phyloP scores from a whole-genome alignment of 495 filamentous ascomycete species.

The Penicillium cosmopolitanum region DNA sequence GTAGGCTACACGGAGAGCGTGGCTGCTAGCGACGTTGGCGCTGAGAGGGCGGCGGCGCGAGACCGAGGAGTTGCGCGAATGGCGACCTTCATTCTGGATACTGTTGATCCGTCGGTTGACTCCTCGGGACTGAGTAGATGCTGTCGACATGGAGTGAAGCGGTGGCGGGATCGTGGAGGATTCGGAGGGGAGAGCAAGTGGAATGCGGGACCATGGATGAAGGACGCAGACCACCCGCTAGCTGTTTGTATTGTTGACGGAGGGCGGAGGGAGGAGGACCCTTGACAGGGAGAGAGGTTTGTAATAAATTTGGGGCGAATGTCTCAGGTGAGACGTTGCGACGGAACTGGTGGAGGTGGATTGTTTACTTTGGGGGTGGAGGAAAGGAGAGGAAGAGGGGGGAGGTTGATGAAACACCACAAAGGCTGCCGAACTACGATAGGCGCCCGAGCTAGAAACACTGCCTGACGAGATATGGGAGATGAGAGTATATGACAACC shows the following conservation, averaged over 20 bases:
- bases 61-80: slow-evolving; percentile 56
- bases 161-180: slow-evolving; percentile 29
- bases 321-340: slow-evolving; percentile 2
- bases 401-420: slow-evolving; percentile 24
- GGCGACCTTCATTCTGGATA: slow-evolving; percentile 55
- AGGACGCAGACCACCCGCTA: slow-evolving; percentile 35
- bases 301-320: slow-evolving; percentile 1
- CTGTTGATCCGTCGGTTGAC: slow-evolving; percentile 60
- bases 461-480: neutral
- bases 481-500: too few species aligned
- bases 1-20: slow-evolving; percentile 88
- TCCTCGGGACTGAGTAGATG: slow-evolving; percentile 56
- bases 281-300: neutral
- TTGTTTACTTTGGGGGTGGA: slow-evolving; percentile 26
- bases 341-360: slow-evolving; percentile 1
- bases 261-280: too few species aligned
- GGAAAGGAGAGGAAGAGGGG: slow-evolving; percentile 18
- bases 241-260: neutral
- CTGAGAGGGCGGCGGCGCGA: slow-evolving; percentile 53
- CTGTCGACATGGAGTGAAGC: slow-evolving; percentile 53
- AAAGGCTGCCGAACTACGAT: slow-evolving; percentile 31
- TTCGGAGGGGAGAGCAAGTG: slow-evolving; percentile 30
- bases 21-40: slow-evolving; percentile 81
- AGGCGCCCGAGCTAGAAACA: slow-evolving; percentile 22
- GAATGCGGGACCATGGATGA: slow-evolving; percentile 45